Evolutionary conservation across 2,329 filamentous ascomycete genomes (phyloP).

Genomic region (Ceratocystis albifundus): DNA sequence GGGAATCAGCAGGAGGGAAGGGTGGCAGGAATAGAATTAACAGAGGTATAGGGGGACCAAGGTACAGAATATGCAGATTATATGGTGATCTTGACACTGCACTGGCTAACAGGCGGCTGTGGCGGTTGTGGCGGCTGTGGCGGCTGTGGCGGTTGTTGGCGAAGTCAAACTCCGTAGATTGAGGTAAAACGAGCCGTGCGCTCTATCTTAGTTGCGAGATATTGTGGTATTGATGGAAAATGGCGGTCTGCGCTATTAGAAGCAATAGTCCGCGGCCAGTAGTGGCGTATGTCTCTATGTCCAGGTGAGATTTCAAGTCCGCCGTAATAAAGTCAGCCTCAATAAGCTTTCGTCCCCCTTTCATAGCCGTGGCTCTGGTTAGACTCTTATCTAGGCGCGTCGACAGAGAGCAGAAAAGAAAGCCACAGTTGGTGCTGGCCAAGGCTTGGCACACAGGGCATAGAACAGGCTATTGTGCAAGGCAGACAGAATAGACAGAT

Average conservation of each 20-base stretch:
- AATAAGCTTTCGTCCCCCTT: neutral
- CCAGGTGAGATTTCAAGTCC: no score
- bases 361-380: neutral
- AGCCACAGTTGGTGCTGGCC: neutral
- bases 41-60: neutral
- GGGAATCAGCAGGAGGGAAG: neutral
- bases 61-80: neutral
- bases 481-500: no score
- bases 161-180: neutral
- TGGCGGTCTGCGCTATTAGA: no score
- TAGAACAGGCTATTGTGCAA: neutral
- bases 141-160: neutral
- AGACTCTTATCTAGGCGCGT: neutral
- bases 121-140: neutral
- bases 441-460: conserved; percentile 1
- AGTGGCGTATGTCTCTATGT: no score
- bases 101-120: conserved; percentile 1
- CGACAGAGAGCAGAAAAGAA: neutral
- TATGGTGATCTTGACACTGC: neutral
- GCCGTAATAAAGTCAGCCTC: neutral
- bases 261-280: no score
- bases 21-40: neutral
- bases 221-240: no score
- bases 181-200: neutral
- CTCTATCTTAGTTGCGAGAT: neutral